A percentile compares a stretch with the other conserved stretches of the same genome.
Conservation (phyloP, 805 yeast species). For the Ogataea chonburiensis region DNA sequence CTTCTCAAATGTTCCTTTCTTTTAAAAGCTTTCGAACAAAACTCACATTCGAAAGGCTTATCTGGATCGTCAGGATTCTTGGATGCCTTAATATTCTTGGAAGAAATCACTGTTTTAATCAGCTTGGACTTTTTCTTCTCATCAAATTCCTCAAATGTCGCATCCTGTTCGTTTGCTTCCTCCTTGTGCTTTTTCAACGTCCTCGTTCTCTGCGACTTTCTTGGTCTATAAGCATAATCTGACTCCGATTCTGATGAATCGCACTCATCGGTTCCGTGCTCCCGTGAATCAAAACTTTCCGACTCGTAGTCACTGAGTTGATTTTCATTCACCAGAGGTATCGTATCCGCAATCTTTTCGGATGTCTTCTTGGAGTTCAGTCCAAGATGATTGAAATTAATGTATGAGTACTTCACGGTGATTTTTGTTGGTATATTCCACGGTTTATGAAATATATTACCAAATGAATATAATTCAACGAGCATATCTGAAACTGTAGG, state of each 20-base stretch:
- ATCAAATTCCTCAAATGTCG: background rate
- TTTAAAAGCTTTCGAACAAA: slow-evolving; percentile 28
- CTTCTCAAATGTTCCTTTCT: slow-evolving; percentile 29
- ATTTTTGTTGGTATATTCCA: slow-evolving; percentile 7
- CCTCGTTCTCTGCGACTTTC: background rate
- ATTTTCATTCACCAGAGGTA: no score
- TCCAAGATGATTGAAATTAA: slow-evolving; percentile 17
- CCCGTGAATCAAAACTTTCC: no score
- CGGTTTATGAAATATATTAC: slow-evolving; percentile 25
- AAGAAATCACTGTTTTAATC: slow-evolving; percentile 23
- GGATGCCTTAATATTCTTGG: slow-evolving; percentile 24
- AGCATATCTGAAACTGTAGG: background rate
- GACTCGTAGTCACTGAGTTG: slow-evolving; percentile 14
- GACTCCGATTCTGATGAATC: slow-evolving; percentile 4
- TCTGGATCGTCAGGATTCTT: slow-evolving; percentile 20
- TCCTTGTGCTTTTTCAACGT: slow-evolving; percentile 1
- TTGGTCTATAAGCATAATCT: slow-evolving; percentile 4
- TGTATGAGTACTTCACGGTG: slow-evolving; percentile 13
- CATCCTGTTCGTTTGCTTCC: slow-evolving; percentile 2
- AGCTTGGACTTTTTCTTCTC: slow-evolving; percentile 16
- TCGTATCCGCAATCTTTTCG: no score
- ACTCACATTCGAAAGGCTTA: slow-evolving; percentile 26
- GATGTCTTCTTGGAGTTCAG: background rate
- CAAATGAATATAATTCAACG: slow-evolving; percentile 15
- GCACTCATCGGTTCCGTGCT: no score